These are phyloP conservation scores for Peterozyma toletana DNA, from an alignment of 805 yeast species.

Conservation along the genomic window DNA sequence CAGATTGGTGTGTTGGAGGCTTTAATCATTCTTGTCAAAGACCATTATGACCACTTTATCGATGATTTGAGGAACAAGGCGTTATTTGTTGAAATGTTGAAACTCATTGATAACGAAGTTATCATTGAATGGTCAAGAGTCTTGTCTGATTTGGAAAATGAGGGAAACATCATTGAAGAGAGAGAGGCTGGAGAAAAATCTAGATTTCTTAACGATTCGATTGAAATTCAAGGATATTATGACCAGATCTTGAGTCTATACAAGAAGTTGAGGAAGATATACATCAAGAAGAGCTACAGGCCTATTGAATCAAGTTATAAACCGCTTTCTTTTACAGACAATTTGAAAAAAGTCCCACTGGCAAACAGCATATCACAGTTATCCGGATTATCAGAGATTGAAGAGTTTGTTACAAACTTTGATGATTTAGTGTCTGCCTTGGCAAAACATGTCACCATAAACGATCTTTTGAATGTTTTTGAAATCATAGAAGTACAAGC, in stretches of 20 bases:
- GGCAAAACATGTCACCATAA: constrained; percentile 47
- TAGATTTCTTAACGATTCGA: constrained; percentile 7
- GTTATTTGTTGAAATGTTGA: constrained; percentile 56
- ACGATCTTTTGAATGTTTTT: constrained; percentile 75
- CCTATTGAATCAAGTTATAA: constrained; percentile 40
- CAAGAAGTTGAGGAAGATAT: constrained; percentile 59
- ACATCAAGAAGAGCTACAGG: constrained; percentile 63
- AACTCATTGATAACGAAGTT: constrained; percentile 62
- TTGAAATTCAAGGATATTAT: constrained; percentile 15
- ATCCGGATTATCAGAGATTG: constrained; percentile 41
- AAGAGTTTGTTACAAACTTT: constrained; percentile 53
- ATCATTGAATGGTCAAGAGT: constrained; percentile 40
- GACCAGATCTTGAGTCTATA: constrained; percentile 34
- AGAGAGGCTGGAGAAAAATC: constrained; percentile 1
- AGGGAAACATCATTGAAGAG: constrained; percentile 23
- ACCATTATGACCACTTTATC: constrained; percentile 69
- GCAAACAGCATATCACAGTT: constrained; percentile 38
- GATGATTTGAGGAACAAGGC: constrained; percentile 57
- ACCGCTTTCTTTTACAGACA: constrained; percentile 32
- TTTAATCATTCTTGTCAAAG: constrained; percentile 58
- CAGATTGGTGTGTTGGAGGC: constrained; percentile 80
- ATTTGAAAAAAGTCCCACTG: constrained; percentile 33
- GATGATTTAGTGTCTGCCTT: constrained; percentile 55
- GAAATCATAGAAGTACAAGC: constrained; percentile 69
- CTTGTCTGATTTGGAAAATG: constrained; percentile 17